phyloP scores from a whole-genome alignment of 495 filamentous ascomycete genomes.

The Parathielavia hyrcaniae region DNA sequence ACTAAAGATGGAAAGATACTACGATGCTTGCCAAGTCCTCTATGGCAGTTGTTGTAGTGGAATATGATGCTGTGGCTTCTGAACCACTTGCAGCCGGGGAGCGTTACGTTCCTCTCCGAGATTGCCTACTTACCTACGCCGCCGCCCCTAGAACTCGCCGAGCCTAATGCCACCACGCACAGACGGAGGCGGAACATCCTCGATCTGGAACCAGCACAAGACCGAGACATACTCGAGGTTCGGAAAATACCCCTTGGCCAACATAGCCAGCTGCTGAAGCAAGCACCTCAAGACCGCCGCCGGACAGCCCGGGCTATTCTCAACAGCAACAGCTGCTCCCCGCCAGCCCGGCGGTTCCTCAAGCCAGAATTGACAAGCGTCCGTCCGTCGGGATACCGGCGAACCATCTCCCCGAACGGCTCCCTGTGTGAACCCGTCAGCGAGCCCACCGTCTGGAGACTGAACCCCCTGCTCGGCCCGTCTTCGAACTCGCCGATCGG shows the following conservation, averaged over 20 bases:
- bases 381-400: background rate
- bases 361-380: background rate
- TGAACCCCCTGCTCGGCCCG: background rate
- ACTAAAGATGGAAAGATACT: too few species aligned
- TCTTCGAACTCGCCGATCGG: background rate
- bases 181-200: too few species aligned
- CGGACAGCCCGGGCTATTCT: background rate
- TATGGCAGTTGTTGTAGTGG: too few species aligned
- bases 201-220: background rate
- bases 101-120: too few species aligned
- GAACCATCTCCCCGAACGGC: background rate
- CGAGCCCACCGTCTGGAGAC: too few species aligned
- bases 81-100: background rate
- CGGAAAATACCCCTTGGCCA: background rate
- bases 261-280: too few species aligned
- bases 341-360: background rate
- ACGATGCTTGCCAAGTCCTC: too few species aligned
- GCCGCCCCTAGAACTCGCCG: too few species aligned
- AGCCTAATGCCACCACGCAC: too few species aligned
- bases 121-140: too few species aligned
- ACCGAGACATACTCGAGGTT: background rate
- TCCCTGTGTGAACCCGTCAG: background rate
- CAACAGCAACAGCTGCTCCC: background rate
- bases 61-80: too few species aligned
- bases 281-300: too few species aligned